Conservation (phyloP, 345 rosid genomes). For the Boechera stricta region DNA sequence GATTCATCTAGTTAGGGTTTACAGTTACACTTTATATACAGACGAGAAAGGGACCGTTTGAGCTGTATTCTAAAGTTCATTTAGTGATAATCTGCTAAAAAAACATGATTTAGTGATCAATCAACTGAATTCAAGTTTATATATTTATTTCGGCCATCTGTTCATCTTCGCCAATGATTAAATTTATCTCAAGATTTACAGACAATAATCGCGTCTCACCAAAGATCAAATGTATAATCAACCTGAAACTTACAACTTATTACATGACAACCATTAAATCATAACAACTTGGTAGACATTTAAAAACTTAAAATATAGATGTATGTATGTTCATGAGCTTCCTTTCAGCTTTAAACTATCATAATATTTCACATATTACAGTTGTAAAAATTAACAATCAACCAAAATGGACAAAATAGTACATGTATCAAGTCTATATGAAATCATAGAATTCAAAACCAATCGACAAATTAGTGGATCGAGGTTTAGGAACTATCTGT, state of each 20-base stretch:
- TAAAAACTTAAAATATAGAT: no score
- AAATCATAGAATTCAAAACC: no score
- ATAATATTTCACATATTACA: background rate
- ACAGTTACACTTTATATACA: constrained; percentile 15
- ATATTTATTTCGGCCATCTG: background rate
- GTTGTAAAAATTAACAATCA: background rate
- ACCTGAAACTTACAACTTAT: background rate
- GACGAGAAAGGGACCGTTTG: constrained; percentile 6
- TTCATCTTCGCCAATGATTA: background rate
- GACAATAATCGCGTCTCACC: background rate
- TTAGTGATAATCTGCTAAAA: background rate
- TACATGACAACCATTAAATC: background rate
- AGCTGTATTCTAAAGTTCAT: constrained; percentile 14
- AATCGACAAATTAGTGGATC: no score
- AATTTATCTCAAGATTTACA: background rate
- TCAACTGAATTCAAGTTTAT: background rate
- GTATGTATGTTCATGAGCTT: no score
- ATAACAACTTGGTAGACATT: background rate
- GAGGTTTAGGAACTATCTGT: no score
- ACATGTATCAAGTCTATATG: no score
- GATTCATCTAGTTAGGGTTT: constrained; percentile 39
- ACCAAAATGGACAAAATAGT: no score
- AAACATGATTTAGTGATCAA: background rate
- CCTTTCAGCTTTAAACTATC: background rate
- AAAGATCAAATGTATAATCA: background rate